phyloP scores from a whole-genome alignment of 768 basidiomycete genomes.

The Phylloporus arenicola region DNA sequence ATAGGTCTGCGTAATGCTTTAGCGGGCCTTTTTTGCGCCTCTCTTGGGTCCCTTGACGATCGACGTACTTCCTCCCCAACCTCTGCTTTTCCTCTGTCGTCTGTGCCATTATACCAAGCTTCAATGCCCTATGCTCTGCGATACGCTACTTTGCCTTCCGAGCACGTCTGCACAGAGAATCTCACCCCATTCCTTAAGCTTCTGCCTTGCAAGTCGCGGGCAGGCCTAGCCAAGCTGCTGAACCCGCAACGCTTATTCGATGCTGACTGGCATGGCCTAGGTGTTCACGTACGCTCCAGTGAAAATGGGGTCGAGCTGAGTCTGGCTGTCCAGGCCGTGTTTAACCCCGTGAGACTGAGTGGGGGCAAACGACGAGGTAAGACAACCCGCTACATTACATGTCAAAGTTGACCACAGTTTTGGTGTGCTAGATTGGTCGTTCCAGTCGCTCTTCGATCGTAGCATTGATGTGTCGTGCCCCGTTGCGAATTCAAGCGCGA shows the following conservation, averaged over 20 bases:
- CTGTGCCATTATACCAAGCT: constrained; percentile 39
- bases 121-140: constrained; percentile 50
- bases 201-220: constrained; percentile 84
- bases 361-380: constrained; percentile 52
- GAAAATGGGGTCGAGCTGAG: constrained; percentile 57
- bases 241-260: constrained; percentile 86
- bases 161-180: constrained; percentile 96
- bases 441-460: constrained; percentile 63
- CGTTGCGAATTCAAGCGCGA: constrained; percentile 55
- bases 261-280: constrained; percentile 88
- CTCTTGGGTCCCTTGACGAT: constrained; percentile 72
- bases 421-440: constrained; percentile 60
- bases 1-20: constrained; percentile 80
- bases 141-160: constrained; percentile 74
- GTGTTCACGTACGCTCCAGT: constrained; percentile 68
- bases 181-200: constrained; percentile 94
- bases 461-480: constrained; percentile 62
- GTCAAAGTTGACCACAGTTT: constrained; percentile 4
- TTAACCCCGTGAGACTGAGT: constrained; percentile 64
- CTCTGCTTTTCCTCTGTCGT: constrained; percentile 60
- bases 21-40: constrained; percentile 92
- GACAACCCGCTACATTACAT: constrained; percentile 1
- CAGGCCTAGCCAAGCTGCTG: constrained; percentile 77
- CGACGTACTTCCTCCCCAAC: constrained; percentile 67
- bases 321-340: constrained; percentile 69